phyloP scores from a whole-genome alignment of 768 basidiomycete species.

The Lyophyllum decastes region DNA sequence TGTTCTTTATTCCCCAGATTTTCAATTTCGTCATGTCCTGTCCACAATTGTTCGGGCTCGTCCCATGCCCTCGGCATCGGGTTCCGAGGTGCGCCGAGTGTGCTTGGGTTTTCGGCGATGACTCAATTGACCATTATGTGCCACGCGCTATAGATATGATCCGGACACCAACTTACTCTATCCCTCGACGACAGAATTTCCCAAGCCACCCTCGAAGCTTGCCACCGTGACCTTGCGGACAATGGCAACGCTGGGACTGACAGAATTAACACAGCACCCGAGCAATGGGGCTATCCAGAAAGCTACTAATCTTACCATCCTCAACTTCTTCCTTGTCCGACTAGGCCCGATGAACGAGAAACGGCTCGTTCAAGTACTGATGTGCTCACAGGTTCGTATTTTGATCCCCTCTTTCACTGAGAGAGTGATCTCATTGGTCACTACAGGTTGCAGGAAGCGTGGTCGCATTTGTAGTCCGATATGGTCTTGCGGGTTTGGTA shows the following conservation, averaged over 20 bases:
- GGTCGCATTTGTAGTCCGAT: conserved; percentile 83
- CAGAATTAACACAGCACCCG: conserved; percentile 59
- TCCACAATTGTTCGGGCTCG: conserved; percentile 92
- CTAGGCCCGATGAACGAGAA: conserved; percentile 88
- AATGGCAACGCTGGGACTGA: conserved; percentile 64
- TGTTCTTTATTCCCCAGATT: conserved; percentile 97
- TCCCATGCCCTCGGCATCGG: conserved; percentile 93
- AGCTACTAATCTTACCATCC: conserved; percentile 87
- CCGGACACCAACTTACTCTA: conserved; percentile 71
- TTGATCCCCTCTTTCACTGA: background rate
- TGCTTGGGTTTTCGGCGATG: background rate
- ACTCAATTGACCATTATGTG: background rate
- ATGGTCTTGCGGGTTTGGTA: conserved; percentile 85
- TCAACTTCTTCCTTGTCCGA: conserved; percentile 81
- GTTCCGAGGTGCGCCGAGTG: conserved; percentile 70
- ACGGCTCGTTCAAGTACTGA: conserved; percentile 69
- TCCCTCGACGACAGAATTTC: conserved; percentile 71
- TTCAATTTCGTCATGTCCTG: conserved; percentile 96
- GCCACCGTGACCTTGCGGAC: conserved; percentile 57
- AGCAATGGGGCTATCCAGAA: conserved; percentile 61
- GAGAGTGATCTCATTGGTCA: background rate
- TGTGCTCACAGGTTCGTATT: conserved; percentile 64
- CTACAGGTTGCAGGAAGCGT: conserved; percentile 70
- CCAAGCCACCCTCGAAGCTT: conserved; percentile 54
- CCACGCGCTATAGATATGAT: conserved; percentile 61